A percentile compares a stretch with the other conserved stretches of the same genome.
Evolutionary conservation across 805 yeast genomes (phyloP).

Genomic region (Monosporozyma unispora): DNA sequence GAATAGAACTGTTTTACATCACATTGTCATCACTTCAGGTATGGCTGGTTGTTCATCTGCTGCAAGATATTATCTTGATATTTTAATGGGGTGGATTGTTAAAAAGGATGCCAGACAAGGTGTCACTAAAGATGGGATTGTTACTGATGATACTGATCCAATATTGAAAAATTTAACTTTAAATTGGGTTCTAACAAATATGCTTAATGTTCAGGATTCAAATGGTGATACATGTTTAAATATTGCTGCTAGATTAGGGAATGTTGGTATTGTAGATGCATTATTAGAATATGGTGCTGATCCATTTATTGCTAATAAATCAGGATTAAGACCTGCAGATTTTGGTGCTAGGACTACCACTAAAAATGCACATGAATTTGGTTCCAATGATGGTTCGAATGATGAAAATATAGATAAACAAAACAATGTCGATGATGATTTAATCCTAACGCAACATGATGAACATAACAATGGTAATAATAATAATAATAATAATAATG

Average conservation of each 20-base stretch:
- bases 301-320: conserved; percentile 64
- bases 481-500: background rate
- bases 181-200: conserved; percentile 51
- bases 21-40: conserved; percentile 73
- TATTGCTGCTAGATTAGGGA: conserved; percentile 84
- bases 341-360: conserved; percentile 47
- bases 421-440: background rate
- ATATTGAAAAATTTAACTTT: conserved; percentile 40
- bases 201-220: conserved; percentile 81
- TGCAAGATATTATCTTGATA: conserved; percentile 62
- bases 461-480: background rate
- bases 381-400: background rate
- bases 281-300: conserved; percentile 85
- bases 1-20: conserved; percentile 78
- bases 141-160: conserved; percentile 31
- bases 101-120: conserved; percentile 24
- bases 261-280: conserved; percentile 69
- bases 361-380: conserved; percentile 9
- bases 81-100: conserved; percentile 71
- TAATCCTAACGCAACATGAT: background rate
- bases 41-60: conserved; percentile 66
- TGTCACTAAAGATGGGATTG: background rate
- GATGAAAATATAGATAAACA: background rate
- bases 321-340: conserved; percentile 80
- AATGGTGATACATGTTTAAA: conserved; percentile 95